These are phyloP conservation scores for Cryphonectria japonica DNA, from an alignment of 2,329 filamentous ascomycete species.

Conservation along the genomic window DNA sequence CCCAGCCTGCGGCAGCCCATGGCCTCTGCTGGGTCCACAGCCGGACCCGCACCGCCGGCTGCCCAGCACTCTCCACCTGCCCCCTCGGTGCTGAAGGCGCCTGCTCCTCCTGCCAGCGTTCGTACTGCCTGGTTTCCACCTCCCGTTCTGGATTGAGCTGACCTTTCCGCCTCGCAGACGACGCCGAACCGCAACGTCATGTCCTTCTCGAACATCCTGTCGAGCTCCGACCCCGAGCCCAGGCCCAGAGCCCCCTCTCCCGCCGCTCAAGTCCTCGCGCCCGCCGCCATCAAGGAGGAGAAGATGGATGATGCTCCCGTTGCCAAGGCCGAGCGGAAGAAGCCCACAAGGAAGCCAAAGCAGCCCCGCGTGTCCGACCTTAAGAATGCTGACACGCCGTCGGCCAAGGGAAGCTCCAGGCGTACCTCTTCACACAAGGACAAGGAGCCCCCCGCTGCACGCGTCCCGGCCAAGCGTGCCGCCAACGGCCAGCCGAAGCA, in stretches of 20 bases:
- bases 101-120: slow-evolving; percentile 43
- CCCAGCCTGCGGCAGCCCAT: slow-evolving; percentile 52
- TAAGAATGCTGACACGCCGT: slow-evolving; percentile 50
- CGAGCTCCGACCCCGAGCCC: slow-evolving; percentile 70
- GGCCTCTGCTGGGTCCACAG: slow-evolving; percentile 41
- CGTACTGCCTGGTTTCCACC: slow-evolving; percentile 30
- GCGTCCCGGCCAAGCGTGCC: slow-evolving; percentile 60
- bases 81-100: slow-evolving; percentile 46
- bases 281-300: slow-evolving; percentile 28
- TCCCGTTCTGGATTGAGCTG: neutral
- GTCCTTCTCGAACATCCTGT: slow-evolving; percentile 95
- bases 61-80: slow-evolving; percentile 39
- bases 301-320: slow-evolving; percentile 29
- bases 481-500: slow-evolving; percentile 62
- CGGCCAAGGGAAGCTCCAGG: slow-evolving; percentile 52
- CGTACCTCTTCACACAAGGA: slow-evolving; percentile 51
- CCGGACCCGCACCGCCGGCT: slow-evolving; percentile 45
- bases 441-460: slow-evolving; percentile 46
- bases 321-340: slow-evolving; percentile 39
- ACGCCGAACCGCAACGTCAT: slow-evolving; percentile 78
- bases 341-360: slow-evolving; percentile 48
- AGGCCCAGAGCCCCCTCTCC: slow-evolving; percentile 46
- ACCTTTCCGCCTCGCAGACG: slow-evolving; percentile 52
- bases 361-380: slow-evolving; percentile 54
- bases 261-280: slow-evolving; percentile 11